These are phyloP conservation scores for Nicotiana obtusifolia DNA, from an alignment of 257 asterid genomes.

Conservation along the genomic window DNA sequence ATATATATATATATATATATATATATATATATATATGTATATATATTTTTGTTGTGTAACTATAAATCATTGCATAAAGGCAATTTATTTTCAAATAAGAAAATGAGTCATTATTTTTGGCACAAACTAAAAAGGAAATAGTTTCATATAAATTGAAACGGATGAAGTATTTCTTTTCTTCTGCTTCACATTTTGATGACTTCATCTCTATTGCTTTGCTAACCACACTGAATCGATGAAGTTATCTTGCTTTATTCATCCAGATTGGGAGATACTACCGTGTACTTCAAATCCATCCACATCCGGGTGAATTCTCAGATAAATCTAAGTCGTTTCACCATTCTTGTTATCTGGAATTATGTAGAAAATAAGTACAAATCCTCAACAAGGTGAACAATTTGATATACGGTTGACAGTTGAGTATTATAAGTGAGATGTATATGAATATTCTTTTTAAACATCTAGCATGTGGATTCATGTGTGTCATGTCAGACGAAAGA, in stretches of 20 bases:
- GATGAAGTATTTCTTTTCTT: too few relatives aligned
- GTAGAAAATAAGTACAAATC: constrained; percentile 60
- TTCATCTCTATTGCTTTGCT: background rate
- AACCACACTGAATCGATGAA: background rate
- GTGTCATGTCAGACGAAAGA: constrained; percentile 60
- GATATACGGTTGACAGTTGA: constrained; percentile 76
- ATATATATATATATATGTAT: too few relatives aligned
- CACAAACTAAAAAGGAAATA: too few relatives aligned
- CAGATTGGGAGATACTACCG: constrained; percentile 85
- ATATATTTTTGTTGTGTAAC: too few relatives aligned
- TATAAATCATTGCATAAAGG: too few relatives aligned
- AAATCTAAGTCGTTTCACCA: constrained; percentile 52
- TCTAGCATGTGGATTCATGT: constrained; percentile 69
- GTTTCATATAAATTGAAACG: too few relatives aligned
- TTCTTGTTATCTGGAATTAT: constrained; percentile 72
- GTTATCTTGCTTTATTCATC: constrained; percentile 9
- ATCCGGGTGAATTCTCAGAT: too few relatives aligned
- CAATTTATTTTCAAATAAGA: too few relatives aligned
- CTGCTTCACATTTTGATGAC: constrained; percentile 8
- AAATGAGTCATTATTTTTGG: too few relatives aligned
- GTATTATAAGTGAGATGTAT: constrained; percentile 62
- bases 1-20: too few relatives aligned
- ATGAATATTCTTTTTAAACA: constrained; percentile 47
- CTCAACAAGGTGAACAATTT: constrained; percentile 69
- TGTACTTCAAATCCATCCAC: constrained; percentile 75